Evolutionary conservation across 805 yeast genomes (phyloP).

Genomic region (Metschnikowia vanudenii): DNA sequence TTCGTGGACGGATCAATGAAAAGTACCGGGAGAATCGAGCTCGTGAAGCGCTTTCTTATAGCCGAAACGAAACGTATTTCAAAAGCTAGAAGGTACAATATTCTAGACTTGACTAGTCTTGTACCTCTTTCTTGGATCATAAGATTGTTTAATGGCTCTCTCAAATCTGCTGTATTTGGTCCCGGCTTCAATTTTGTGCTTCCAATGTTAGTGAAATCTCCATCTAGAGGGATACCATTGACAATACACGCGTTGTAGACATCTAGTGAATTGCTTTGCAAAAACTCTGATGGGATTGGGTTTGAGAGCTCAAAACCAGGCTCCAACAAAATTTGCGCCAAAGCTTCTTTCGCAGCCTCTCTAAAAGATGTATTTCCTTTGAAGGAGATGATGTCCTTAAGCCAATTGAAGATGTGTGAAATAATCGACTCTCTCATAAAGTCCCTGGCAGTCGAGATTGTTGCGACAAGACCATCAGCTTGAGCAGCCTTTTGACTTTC

Average conservation of each 20-base stretch:
- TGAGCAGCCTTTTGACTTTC: slow-evolving; percentile 41
- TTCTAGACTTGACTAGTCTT: slow-evolving; percentile 40
- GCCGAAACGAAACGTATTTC: slow-evolving; percentile 58
- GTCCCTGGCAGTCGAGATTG: slow-evolving; percentile 52
- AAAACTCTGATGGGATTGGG: slow-evolving; percentile 24
- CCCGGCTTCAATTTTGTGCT: slow-evolving; percentile 18
- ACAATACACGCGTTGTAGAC: slow-evolving; percentile 26
- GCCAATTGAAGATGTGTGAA: slow-evolving; percentile 50
- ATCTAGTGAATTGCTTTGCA: slow-evolving; percentile 15
- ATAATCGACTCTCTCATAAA: slow-evolving; percentile 48
- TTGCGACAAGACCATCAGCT: slow-evolving; percentile 52
- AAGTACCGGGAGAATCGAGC: slow-evolving; percentile 53
- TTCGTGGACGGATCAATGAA: slow-evolving; percentile 51
- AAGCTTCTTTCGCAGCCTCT: slow-evolving; percentile 34
- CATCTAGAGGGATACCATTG: slow-evolving; percentile 33
- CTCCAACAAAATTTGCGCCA: slow-evolving; percentile 46
- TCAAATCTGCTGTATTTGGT: not conserved
- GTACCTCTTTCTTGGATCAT: not conserved
- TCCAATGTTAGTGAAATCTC: slow-evolving; percentile 27
- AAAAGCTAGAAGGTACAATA: slow-evolving; percentile 57
- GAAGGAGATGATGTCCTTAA: slow-evolving; percentile 36
- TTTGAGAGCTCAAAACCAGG: slow-evolving; percentile 34
- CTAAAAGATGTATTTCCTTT: slow-evolving; percentile 24
- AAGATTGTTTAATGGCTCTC: slow-evolving; percentile 2
- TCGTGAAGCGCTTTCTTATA: slow-evolving; percentile 48